Evolutionary conservation across 1,284 basidiomycete genomes (phyloP).

Genomic region (Apiotrichum porosum): DNA sequence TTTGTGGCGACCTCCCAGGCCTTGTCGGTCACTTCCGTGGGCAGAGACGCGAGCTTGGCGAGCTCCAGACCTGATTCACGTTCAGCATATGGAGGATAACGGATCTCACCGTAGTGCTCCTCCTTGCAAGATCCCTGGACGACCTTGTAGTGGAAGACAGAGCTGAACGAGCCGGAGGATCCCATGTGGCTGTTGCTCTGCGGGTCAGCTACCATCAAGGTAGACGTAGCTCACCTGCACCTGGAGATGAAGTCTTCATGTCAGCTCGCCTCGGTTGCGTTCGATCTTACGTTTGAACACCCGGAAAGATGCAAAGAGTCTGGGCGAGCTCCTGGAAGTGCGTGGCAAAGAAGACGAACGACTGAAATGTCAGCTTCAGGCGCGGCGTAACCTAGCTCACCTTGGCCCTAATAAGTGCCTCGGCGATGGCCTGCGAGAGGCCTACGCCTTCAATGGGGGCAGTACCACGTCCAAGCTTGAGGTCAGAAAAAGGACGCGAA

Average conservation of each 20-base stretch:
- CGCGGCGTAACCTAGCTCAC: constrained; percentile 52
- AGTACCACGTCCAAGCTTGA: constrained; percentile 61
- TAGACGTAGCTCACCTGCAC: constrained; percentile 58
- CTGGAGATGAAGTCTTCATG: constrained; percentile 78
- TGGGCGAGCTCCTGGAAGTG: constrained; percentile 50
- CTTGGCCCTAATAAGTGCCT: constrained; percentile 69
- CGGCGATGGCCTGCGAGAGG: constrained; percentile 86
- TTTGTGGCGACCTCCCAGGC: constrained; percentile 59
- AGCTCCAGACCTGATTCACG: constrained; percentile 65
- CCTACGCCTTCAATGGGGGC: constrained; percentile 80
- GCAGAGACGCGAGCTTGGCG: constrained; percentile 75
- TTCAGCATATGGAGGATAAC: not conserved
- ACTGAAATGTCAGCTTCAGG: constrained; percentile 53
- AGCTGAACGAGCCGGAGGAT: constrained; percentile 56
- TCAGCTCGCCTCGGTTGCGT: too few species aligned
- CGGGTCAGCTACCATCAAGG: not conserved
- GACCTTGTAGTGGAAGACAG: constrained; percentile 71
- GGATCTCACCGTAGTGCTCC: constrained; percentile 44
- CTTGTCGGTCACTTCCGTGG: constrained; percentile 60
- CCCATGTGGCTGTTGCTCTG: constrained; percentile 43
- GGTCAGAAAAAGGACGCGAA: not conserved
- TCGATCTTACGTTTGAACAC: constrained; percentile 30
- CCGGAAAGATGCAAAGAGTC: constrained; percentile 33
- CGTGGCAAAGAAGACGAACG: constrained; percentile 86
- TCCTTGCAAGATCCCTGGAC: constrained; percentile 34